These are phyloP conservation scores for Ceratobasidium theobromae DNA, from an alignment of 1,284 basidiomycete genomes.

Conservation along the genomic window DNA sequence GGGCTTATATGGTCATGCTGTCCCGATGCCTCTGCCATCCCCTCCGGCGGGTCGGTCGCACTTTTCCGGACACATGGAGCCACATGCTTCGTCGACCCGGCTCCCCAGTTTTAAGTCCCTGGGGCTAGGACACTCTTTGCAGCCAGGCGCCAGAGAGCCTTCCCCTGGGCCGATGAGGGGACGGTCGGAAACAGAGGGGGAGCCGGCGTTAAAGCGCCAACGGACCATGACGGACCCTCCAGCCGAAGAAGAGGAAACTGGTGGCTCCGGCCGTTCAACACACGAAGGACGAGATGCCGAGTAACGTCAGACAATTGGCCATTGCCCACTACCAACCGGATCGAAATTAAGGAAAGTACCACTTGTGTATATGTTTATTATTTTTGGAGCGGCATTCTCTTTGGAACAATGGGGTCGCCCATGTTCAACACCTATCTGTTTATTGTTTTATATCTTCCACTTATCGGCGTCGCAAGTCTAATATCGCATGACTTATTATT, in stretches of 20 bases:
- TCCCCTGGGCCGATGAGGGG: slow-evolving; percentile 6
- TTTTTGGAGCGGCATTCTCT: neutral
- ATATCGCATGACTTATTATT: slow-evolving; percentile 29
- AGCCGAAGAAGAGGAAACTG: neutral
- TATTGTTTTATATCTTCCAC: slow-evolving; percentile 18
- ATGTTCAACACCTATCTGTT: neutral
- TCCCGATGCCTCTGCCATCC: slow-evolving; percentile 9
- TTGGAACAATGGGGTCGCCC: neutral
- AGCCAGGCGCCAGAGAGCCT: neutral
- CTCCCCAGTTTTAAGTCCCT: slow-evolving; percentile 12
- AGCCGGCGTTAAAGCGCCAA: slow-evolving; percentile 24
- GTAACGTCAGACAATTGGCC: neutral
- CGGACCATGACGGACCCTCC: neutral
- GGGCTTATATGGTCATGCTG: slow-evolving; percentile 2
- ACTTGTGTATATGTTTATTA: slow-evolving; percentile 9
- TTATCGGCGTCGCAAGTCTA: neutral
- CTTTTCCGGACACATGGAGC: slow-evolving; percentile 1
- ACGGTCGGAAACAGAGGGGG: neutral
- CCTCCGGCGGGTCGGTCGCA: neutral
- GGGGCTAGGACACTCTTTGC: slow-evolving; percentile 3
- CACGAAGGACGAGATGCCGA: slow-evolving; percentile 11
- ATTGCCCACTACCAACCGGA: neutral
- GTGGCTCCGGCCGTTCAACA: neutral
- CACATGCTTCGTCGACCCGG: slow-evolving; percentile 6
- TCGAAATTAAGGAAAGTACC: slow-evolving; percentile 15